A percentile compares a stretch with the other conserved stretches of the same genome.
These are phyloP conservation scores for Microsporum audouinii DNA, from an alignment of 2,329 filamentous ascomycete genomes.

Conservation along the genomic window DNA sequence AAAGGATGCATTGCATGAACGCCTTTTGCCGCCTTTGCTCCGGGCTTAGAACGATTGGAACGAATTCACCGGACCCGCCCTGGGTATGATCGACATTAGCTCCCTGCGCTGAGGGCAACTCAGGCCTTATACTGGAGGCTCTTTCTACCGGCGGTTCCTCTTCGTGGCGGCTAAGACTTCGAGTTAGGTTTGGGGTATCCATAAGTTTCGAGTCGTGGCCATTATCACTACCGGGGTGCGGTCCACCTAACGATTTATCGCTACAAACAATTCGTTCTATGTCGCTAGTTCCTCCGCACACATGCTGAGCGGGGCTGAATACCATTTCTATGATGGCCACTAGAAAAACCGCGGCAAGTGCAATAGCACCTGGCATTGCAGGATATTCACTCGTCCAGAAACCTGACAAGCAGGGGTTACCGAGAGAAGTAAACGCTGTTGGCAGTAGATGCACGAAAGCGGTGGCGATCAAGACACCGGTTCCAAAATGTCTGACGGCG, in stretches of 20 bases:
- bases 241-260: background rate
- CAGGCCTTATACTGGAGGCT: slow-evolving; percentile 22
- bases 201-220: background rate
- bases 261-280: slow-evolving; percentile 4
- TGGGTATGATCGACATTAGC: background rate
- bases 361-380: slow-evolving; percentile 40
- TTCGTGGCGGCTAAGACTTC: slow-evolving; percentile 10
- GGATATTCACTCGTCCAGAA: slow-evolving; percentile 39
- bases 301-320: slow-evolving; percentile 32
- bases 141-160: slow-evolving; percentile 21
- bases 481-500: slow-evolving; percentile 63
- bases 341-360: slow-evolving; percentile 35
- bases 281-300: slow-evolving; percentile 15
- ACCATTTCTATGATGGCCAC: slow-evolving; percentile 47
- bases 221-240: background rate
- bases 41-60: slow-evolving; percentile 15
- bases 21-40: slow-evolving; percentile 47
- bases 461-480: slow-evolving; percentile 74
- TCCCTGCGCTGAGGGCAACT: slow-evolving; percentile 9
- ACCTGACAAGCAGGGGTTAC: slow-evolving; percentile 48
- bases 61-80: background rate
- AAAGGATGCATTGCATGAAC: slow-evolving; percentile 60
- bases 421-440: slow-evolving; percentile 55
- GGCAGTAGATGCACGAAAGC: slow-evolving; percentile 69
- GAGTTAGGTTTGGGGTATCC: slow-evolving; percentile 16